phyloP scores from a whole-genome alignment of 495 filamentous ascomycete species.

The Tetracladium setigerum region DNA sequence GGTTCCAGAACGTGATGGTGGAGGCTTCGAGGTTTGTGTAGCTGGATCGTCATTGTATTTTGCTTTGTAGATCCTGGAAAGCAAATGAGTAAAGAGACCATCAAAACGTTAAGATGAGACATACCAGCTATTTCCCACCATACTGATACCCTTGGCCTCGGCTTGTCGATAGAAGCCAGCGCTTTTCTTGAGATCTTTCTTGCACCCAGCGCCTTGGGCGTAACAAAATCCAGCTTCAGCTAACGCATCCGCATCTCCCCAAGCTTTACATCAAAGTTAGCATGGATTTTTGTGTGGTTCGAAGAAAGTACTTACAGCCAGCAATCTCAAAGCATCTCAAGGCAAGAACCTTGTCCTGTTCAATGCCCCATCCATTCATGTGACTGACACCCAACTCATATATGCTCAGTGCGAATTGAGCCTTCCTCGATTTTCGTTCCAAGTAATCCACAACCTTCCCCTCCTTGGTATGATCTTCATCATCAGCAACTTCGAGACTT shows the following conservation, averaged over 20 bases:
- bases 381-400: constrained; percentile 97
- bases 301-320: constrained; percentile 49
- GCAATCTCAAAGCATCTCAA: constrained; percentile 95
- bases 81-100: constrained; percentile 2
- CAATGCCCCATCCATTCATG: constrained; percentile 95
- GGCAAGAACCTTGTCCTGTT: constrained; percentile 82
- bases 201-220: constrained; percentile 75
- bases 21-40: constrained; percentile 28
- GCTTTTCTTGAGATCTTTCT: constrained; percentile 93
- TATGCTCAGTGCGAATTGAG: constrained; percentile 89
- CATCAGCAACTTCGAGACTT: constrained; percentile 71
- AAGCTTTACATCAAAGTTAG: constrained; percentile 40
- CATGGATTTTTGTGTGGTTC: not conserved
- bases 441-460: constrained; percentile 53
- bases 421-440: constrained; percentile 70
- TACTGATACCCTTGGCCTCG: constrained; percentile 87
- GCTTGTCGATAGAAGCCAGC: constrained; percentile 86
- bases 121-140: constrained; percentile 97
- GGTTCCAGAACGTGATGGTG: not conserved
- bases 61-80: constrained; percentile 78
- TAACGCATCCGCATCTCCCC: constrained; percentile 95
- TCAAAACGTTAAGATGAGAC: constrained; percentile 24
- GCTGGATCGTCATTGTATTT: constrained; percentile 69
- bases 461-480: constrained; percentile 59
- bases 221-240: constrained; percentile 86